phyloP scores from a whole-genome alignment of 2,329 filamentous ascomycete genomes.

The Fusarium aywerte region DNA sequence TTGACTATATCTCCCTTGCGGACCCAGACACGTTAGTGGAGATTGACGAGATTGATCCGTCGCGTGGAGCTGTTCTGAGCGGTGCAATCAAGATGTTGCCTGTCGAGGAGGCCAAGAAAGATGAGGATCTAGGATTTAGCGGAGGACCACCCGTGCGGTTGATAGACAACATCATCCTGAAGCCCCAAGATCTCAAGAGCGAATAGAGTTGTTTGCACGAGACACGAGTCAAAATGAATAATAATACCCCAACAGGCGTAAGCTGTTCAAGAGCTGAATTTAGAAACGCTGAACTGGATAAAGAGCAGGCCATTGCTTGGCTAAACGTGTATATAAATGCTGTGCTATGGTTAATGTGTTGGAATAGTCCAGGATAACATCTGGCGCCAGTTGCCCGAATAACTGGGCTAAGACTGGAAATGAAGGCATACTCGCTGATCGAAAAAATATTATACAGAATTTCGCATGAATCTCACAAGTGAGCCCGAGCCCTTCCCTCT shows the following conservation, averaged over 20 bases:
- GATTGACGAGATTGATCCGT: conserved; percentile 74
- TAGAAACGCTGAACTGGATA: background rate
- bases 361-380: background rate
- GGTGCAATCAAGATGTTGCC: conserved; percentile 91
- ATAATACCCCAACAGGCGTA: conserved; percentile 38
- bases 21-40: conserved; percentile 88
- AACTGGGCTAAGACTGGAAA: background rate
- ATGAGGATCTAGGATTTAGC: conserved; percentile 79
- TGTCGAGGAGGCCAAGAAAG: conserved; percentile 73
- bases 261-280: conserved; percentile 23
- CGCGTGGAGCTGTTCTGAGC: conserved; percentile 83
- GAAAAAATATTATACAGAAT: conserved; percentile 20
- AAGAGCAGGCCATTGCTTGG: background rate
- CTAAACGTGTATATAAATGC: conserved; percentile 15
- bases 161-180: conserved; percentile 91
- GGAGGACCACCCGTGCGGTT: conserved; percentile 82
- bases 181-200: conserved; percentile 49
- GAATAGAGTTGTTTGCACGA: conserved; percentile 12
- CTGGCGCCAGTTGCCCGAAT: background rate
- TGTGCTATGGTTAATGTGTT: background rate
- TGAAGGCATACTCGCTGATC: conserved; percentile 14
- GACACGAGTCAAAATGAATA: conserved; percentile 4
- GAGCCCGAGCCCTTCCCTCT: conserved; percentile 62
- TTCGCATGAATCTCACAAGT: conserved; percentile 53
- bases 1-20: conserved; percentile 93